Base-by-base conservation (phyloP, 2,329 filamentous ascomycete genomes). In the Intubia oerlemansii region DNA sequence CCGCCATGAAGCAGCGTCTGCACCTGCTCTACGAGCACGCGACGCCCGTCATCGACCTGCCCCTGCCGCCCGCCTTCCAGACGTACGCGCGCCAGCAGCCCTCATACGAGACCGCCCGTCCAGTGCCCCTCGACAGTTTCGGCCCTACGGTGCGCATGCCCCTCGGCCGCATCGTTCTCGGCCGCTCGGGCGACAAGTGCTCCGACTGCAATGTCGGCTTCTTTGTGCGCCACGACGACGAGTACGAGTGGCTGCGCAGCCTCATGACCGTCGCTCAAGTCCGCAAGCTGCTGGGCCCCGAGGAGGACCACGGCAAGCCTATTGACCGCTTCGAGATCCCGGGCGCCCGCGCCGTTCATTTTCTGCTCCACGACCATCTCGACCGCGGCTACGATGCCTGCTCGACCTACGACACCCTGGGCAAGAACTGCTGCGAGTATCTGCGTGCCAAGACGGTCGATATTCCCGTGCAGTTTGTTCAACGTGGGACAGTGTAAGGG, bases 391-490 rank as follows among this genome's bases (percentile, higher is more conserved):
- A 52, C 38, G 48, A 53, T 29, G 49, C 51, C 5, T 53, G 49
- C 20, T 46, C 44, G 27, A 47, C 47, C 1, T 55, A 57, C 25
- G 56, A 59, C 38, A 52, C 49, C 1, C 38, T 59, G 10, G 56
- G 54, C 0, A 60, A 60, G 46, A 54, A 54, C 14, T 43, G 49
- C 22, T 48, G 43, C 10, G 55, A 59, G 44, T 59, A 56, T 36
- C 27, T 59, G 29, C 40, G 54, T 26, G 49, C 49, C 14, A 54
- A 52, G 35, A 46, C 44, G n/a, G 52, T 59, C 0, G 53, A 59
- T 32, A 40, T 59, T 4, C 56, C 54, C 5, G 46, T 47, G 16
- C 37, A 41, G 25, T 59, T 57, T 40, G 39, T 58, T 15, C 43
- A 53, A 24, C 44, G 54, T 29, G 53, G 53, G 1, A 34, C 37